phyloP scores from a whole-genome alignment of 2,329 filamentous ascomycete species.

The Pseudocercospora musae region DNA sequence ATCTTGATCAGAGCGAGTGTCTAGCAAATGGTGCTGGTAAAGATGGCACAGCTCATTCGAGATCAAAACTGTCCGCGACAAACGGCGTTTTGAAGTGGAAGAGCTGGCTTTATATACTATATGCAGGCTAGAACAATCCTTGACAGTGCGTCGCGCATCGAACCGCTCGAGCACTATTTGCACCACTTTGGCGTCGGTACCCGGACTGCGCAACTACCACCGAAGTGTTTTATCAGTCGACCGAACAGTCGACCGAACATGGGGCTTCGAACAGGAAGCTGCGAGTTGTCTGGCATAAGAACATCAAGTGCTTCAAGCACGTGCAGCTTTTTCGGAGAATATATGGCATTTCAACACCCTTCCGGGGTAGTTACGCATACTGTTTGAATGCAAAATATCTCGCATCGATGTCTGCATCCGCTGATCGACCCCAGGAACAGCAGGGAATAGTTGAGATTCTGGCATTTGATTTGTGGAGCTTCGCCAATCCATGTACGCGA shows the following conservation, averaged over 20 bases:
- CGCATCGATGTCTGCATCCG: neutral
- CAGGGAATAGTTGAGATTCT: neutral
- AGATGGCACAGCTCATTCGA: neutral
- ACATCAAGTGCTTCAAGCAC: neutral
- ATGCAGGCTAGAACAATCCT: too few relatives aligned
- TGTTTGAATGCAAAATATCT: neutral
- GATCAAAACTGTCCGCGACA: neutral
- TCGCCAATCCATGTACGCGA: neutral
- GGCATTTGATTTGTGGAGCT: neutral
- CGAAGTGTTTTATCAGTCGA: neutral
- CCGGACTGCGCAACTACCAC: neutral
- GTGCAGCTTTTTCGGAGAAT: neutral
- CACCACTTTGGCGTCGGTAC: neutral
- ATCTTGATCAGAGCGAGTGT: constrained; percentile 6
- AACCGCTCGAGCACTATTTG: neutral
- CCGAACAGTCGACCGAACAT: neutral
- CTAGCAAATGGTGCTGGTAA: neutral
- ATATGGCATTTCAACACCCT: neutral
- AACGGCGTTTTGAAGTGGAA: neutral
- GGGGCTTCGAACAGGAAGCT: neutral
- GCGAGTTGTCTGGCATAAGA: neutral
- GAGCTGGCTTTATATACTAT: neutral
- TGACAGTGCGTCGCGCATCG: neutral
- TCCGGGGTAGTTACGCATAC: neutral
- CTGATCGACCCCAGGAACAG: neutral